These are phyloP conservation scores for Blastobotrys peoriensis DNA, from an alignment of 805 yeast genomes.

Conservation along the genomic window DNA sequence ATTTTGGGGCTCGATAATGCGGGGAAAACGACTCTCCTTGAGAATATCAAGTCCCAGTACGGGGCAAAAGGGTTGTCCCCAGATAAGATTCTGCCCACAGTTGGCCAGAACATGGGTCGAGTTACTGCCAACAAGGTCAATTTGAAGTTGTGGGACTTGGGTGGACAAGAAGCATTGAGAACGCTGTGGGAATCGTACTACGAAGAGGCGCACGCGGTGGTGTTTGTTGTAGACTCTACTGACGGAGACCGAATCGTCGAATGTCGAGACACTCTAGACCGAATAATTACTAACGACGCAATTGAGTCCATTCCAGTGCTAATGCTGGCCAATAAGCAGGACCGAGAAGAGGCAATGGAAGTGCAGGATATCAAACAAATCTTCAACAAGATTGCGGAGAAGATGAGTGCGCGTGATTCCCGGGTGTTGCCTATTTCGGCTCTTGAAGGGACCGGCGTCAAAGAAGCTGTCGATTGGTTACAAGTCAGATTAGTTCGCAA, in stretches of 20 bases:
- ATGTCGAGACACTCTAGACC: constrained; percentile 58
- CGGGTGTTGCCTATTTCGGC: constrained; percentile 89
- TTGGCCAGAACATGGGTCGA: constrained; percentile 72
- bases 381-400: constrained; percentile 74
- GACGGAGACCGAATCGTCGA: constrained; percentile 79
- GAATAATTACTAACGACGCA: constrained; percentile 51
- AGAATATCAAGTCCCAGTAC: constrained; percentile 54
- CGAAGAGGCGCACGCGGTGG: constrained; percentile 79
- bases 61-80: constrained; percentile 35
- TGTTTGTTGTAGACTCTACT: constrained; percentile 88
- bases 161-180: constrained; percentile 86
- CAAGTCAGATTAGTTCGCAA: constrained; percentile 64
- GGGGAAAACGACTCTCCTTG: constrained; percentile 83
- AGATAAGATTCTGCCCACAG: constrained; percentile 79
- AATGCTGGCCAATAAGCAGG: constrained; percentile 96
- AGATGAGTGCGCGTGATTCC: constrained; percentile 83
- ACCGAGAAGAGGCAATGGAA: constrained; percentile 61
- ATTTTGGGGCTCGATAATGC: constrained; percentile 93
- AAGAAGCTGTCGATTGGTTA: constrained; percentile 87
- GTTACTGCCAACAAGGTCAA: constrained; percentile 34
- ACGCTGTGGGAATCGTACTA: constrained; percentile 85
- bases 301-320: constrained; percentile 79
- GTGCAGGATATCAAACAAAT: constrained; percentile 77
- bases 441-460: constrained; percentile 67
- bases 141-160: constrained; percentile 92